phyloP scores from a whole-genome alignment of 352 stramenopile species.

The Globisporangium rhizosaccharum region DNA sequence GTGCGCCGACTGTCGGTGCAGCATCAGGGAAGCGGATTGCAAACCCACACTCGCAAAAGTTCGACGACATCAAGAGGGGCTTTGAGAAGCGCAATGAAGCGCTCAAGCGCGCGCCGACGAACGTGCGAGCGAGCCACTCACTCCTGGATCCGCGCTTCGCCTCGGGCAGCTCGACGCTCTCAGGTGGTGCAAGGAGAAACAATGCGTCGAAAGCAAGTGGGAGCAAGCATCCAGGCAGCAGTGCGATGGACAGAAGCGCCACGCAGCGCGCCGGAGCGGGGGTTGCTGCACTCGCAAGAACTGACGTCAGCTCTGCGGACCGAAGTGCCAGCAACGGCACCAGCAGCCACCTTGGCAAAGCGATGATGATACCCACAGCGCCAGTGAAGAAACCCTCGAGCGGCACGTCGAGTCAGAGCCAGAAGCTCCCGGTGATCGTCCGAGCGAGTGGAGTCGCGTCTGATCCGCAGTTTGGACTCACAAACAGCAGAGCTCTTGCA shows the following conservation, averaged over 20 bases:
- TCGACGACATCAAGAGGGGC: slow-evolving; percentile 60
- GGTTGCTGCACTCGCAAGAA: not conserved
- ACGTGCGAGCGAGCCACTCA: slow-evolving; percentile 14
- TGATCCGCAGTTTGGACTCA: slow-evolving; percentile 9
- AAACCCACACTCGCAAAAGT: slow-evolving; percentile 55
- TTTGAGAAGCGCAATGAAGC: slow-evolving; percentile 52
- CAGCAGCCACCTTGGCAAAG: not conserved
- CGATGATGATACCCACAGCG: not conserved
- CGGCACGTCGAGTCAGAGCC: not conserved
- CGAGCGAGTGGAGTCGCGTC: not conserved
- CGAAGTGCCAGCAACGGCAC: not conserved
- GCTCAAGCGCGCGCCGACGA: slow-evolving; percentile 31
- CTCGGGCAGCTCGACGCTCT: slow-evolving; percentile 7
- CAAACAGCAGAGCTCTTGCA: slow-evolving; percentile 1
- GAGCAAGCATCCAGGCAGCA: not conserved
- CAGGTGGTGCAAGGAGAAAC: not conserved
- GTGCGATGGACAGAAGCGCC: not conserved
- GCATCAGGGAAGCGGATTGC: slow-evolving; percentile 48
- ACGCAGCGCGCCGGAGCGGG: not conserved
- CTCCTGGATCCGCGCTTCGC: slow-evolving; percentile 9
- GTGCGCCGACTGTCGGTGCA: slow-evolving; percentile 33
- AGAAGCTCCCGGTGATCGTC: slow-evolving; percentile 10
- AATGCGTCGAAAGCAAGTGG: not conserved
- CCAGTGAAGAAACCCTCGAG: not conserved
- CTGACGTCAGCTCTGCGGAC: not conserved